Base-by-base conservation (phyloP, 1,284 basidiomycete genomes). In the Cutaneotrichosporon mucoides region DNA sequence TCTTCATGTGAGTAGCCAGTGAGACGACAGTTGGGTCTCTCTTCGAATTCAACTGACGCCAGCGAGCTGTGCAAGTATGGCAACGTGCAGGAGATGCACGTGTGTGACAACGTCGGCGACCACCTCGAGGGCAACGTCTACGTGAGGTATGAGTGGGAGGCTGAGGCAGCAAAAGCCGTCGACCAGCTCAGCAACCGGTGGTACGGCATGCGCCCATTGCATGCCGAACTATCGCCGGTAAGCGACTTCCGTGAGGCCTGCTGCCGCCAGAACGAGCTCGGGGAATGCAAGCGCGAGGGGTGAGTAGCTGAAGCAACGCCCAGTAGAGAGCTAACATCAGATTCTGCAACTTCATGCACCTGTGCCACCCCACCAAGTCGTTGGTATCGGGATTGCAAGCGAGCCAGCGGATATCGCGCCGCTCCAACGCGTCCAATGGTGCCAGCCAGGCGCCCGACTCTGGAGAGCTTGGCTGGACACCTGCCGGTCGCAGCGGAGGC, bases 161-260 rank as follows among this genome's bases (percentile, higher is more conserved):
- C 93, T 0, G 96, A 99, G 75, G 96, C 96, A 7, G 89, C 93
- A 74, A 81, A 86, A 45, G 95, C 96, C 0, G 92, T 98, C 9
- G 91, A 96, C 70, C 89, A 85, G 62, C 81, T 98, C 64, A 98
- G 98, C 72, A 89, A 95, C 71, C 84, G 95, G 33, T 99, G 96
- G 96, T 99, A 97, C 83, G 92, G 92, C 70, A 92, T 91, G 55
- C 87, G 92, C 54, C 96, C 96, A 4, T 81, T 99, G n/a, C 95
- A 95, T 71, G 92, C 92, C n/a, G 96, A 99, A 73, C 84, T 99
- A 24, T 95, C 92, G 1, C 96, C 96, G 5, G 96, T 99, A 11
- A 99, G 94, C 38, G 96, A 99, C 79, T 99, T 99, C 77, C 87
- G 95, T 55, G 96, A 99, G 80, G 95, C 95, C 0, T 99, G 96